Base-by-base conservation (phyloP, 768 basidiomycete genomes). In the Leccinum barrowsii region DNA sequence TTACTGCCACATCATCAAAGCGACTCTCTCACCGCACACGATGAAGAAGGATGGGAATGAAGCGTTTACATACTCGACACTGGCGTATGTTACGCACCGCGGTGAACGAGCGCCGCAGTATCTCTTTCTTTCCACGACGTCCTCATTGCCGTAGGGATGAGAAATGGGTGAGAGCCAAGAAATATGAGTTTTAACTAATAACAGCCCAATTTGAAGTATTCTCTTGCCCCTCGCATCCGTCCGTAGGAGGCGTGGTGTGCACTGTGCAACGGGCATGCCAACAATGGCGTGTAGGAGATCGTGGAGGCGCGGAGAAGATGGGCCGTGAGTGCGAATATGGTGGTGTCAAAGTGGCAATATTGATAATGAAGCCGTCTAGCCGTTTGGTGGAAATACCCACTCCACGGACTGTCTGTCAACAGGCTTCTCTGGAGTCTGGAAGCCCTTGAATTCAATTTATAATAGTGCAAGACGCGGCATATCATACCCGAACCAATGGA, bases 371-470 rank as follows among this genome's bases (percentile, higher is more conserved):
- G 48, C 30, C 56, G 49, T 32, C 24, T 28, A 26, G 7, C 30
- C 56, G 51, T 32, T 26, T 34, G 22, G 7, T 57, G 28, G 44
- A 49, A 59, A 57, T 63, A 58, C 34, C 32, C 59, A 56, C 61
- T 59, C 63, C 66, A 63, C 57, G 57, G 24, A 40, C 37, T 40
- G 37, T 44, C 48, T 55, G 50, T 52, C 47, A 24, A 35, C 17
- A 30, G 28, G n/a, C 44, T 52, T 60, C 57, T 50, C 28, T 11
- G 35, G 21, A 15, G 11, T 48, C 47, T 26, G 47, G 35, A 50
- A 11, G 7, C 10, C 24, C 6, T 26, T 52, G 26, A 30, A 12
- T 26, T 28, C 24, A 42, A 47, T 52, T 44, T 32, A 32, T 21
- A 26, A 32, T 2, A 30, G 2, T 40, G 37, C 17, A 40, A n/a